Percentiles rank a stretch among this genome's conserved stretches.
These are phyloP conservation scores for Talaromyces wortmannii DNA, from an alignment of 495 filamentous ascomycete genomes.

Conservation along the genomic window DNA sequence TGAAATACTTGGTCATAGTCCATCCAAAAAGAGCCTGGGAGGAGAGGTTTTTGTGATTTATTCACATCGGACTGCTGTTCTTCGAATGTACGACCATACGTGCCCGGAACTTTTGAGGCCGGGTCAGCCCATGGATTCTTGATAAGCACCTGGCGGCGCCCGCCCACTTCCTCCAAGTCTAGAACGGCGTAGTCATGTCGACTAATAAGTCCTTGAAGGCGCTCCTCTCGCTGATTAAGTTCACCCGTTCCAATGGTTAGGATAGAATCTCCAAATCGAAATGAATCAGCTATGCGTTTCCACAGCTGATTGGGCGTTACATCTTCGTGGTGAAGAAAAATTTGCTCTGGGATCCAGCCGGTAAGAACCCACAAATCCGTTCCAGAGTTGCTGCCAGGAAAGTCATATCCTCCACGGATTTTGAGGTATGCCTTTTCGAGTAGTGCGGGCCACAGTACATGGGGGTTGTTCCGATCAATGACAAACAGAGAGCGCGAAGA, in stretches of 20 bases:
- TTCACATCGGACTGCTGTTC: constrained; percentile 3
- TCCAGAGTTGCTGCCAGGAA: constrained; percentile 96
- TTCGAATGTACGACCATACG: constrained; percentile 5
- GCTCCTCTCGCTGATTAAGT: constrained; percentile 64
- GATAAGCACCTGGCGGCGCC: constrained; percentile 63
- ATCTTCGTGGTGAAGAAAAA: constrained; percentile 82
- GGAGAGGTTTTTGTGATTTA: constrained; percentile 14
- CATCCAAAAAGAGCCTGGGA: constrained; percentile 87
- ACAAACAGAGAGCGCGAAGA: constrained; percentile 71
- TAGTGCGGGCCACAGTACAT: constrained; percentile 82
- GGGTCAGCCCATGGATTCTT: constrained; percentile 97
- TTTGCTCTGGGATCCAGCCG: constrained; percentile 94
- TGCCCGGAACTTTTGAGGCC: constrained; percentile 12
- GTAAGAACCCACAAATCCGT: constrained; percentile 88
- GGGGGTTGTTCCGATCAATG: constrained; percentile 74
- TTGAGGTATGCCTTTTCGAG: constrained; percentile 98
- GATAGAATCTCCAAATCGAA: constrained; percentile 73
- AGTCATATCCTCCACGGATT: constrained; percentile 91
- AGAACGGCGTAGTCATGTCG: constrained; percentile 94
- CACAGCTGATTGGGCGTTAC: constrained; percentile 68
- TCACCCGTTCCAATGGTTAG: constrained; percentile 87
- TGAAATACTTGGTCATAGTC: constrained; percentile 74
- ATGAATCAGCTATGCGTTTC: constrained; percentile 67
- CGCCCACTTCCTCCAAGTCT: constrained; percentile 61
- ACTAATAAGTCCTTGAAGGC: constrained; percentile 70